Evolutionary conservation across 305 asterid genomes (phyloP), one percentile per base, ranked within the genome.

Genomic region (Galium porrigens): DNA sequence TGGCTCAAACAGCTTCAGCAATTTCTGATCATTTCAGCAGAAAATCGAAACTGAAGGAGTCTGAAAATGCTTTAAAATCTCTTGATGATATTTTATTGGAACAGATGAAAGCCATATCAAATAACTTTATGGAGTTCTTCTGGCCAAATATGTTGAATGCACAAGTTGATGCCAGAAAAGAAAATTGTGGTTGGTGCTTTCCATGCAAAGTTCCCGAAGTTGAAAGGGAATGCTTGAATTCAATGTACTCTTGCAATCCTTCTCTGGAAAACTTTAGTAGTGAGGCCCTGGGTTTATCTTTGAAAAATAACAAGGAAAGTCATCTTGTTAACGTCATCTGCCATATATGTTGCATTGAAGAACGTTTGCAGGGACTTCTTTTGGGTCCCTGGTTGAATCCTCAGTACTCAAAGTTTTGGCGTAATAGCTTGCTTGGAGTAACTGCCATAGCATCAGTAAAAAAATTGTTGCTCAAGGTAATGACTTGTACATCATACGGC

Each of bases 171-270:
- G 63, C 67, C 63, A 73, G 80, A 77, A 89, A 84, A 77, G 96
- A 88, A 79, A 80, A 76, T 66, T 91, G 98, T 78, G 98, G 98
- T 60, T 91, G 98, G 98, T 91, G 98, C 78, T 74, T 80, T 75
- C 68, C 82, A 73, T 88, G 96, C 81, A 78, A 78, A 78, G 76
- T 46, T 67, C 87, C 87, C 65, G 92, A 84, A 63, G 74, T 79
- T 36, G 92, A 77, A 69, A 77, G 71, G 74, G 86, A 85, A 57
- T 91, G 98, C 89, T 77, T 91, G 73, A 80, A 86, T 71, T 46
- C 72, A 30, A 66, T 78, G 86, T 85, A 77, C 78, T 78, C 72
- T 61, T 71, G 65, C 61, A 63, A 74, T 71, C 87, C 89, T 71
- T 75, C 72, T 53, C 71, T 77, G 30, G 87, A 82, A 71, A 80